These are phyloP conservation scores for Aspergillus terreus DNA, from an alignment of 2,329 filamentous ascomycete genomes.

Conservation along the genomic window DNA sequence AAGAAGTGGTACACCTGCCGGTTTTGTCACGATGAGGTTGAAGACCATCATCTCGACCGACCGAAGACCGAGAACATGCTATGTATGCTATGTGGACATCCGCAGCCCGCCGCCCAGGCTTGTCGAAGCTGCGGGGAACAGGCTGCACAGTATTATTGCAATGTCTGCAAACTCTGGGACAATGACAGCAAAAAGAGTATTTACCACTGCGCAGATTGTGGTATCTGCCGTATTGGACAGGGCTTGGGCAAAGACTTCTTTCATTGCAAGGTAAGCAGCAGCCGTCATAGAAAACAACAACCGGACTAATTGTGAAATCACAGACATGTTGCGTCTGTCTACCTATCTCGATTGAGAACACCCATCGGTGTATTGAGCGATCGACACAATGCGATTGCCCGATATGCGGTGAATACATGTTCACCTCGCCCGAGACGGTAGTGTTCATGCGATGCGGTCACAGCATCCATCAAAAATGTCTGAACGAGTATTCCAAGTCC, in stretches of 20 bases:
- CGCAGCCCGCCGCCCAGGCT: slow-evolving; percentile 74
- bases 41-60: slow-evolving; percentile 75
- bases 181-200: slow-evolving; percentile 87
- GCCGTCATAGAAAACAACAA: neutral
- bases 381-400: slow-evolving; percentile 95
- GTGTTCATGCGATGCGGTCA: slow-evolving; percentile 96
- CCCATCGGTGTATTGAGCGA: slow-evolving; percentile 90
- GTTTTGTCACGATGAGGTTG: slow-evolving; percentile 82
- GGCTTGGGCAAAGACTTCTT: slow-evolving; percentile 96
- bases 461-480: slow-evolving; percentile 88
- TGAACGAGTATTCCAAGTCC: slow-evolving; percentile 78
- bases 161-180: slow-evolving; percentile 95
- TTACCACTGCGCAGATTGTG: slow-evolving; percentile 94
- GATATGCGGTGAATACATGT: slow-evolving; percentile 95
- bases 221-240: slow-evolving; percentile 86
- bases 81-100: slow-evolving; percentile 88
- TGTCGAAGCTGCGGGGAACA: slow-evolving; percentile 74
- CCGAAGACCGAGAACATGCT: slow-evolving; percentile 91
- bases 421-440: slow-evolving; percentile 81
- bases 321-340: slow-evolving; percentile 92
- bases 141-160: slow-evolving; percentile 87
- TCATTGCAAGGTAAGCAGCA: slow-evolving; percentile 78
- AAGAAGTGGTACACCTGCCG: slow-evolving; percentile 91
- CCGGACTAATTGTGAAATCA: slow-evolving; percentile 13
- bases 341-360: slow-evolving; percentile 76